phyloP scores from a whole-genome alignment of 176 grass and related monocot species.

The Eremochloa ophiuroides region DNA sequence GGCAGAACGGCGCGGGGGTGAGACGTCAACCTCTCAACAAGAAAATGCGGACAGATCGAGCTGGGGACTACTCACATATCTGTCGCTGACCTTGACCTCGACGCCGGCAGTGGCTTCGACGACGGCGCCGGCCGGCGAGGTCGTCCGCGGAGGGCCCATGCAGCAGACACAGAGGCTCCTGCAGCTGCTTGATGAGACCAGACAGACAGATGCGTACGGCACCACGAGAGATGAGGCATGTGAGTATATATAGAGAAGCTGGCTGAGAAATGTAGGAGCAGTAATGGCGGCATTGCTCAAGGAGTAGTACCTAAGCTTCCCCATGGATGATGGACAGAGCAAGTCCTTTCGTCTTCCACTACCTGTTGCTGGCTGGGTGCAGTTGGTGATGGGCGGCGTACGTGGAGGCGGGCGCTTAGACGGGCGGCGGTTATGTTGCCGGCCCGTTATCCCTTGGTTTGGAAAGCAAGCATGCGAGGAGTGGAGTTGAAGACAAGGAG shows the following conservation, averaged over 20 bases:
- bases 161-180: constrained; percentile 44
- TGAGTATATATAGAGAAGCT: not conserved
- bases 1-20: not conserved
- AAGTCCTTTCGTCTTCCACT: constrained; percentile 12
- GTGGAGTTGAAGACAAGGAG: constrained; percentile 72
- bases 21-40: not conserved
- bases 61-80: constrained; percentile 52
- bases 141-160: not conserved
- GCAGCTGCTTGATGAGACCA: constrained; percentile 2
- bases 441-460: constrained; percentile 68
- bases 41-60: not conserved
- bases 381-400: not conserved
- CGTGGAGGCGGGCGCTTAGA: constrained; percentile 9
- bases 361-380: not conserved
- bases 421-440: not conserved
- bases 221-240: not conserved
- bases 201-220: not conserved
- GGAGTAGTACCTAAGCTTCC: constrained; percentile 23
- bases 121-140: constrained; percentile 18
- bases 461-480: constrained; percentile 62
- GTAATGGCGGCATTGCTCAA: not conserved
- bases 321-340: constrained; percentile 11
- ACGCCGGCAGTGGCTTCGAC: constrained; percentile 42
- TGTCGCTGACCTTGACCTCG: constrained; percentile 42
- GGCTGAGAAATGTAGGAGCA: not conserved